Evolutionary conservation across 2,329 filamentous ascomycete species (phyloP), one percentile per base, ranked within the genome.

Genomic region (Phaeosphaeria sp.): DNA sequence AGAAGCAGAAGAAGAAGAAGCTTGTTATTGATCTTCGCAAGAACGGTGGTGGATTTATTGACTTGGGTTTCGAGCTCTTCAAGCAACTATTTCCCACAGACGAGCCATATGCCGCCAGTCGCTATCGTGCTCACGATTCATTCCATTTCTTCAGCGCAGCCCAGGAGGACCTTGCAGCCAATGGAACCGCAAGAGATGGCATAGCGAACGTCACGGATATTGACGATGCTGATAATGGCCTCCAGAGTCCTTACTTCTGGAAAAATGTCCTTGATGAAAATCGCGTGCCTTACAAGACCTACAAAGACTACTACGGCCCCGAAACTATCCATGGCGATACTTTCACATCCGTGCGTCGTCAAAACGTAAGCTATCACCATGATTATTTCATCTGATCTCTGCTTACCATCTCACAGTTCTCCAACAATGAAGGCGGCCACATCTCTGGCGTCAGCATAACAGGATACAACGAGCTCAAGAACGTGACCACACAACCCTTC

Each of bases 21-120:
- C 76, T 90, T 0, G 77, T 90, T 30, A 82, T 90, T 57, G 88
- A 90, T 62, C 66, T 90, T 6, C 81, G 83, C 8, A 79, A 76
- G 2, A 91, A 90, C 61, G 77, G 76, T 0, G 88, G 87, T 21
- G 87, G 88, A 9, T 59, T 51, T 2, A 67, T 73, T 11, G 56
- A 66, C 27, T 59, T 74, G 11, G 74, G 66, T 49, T 74, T 69
- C 55, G 74, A 78, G 45, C 44, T 69, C 0, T 87, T 87, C 65
- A 77, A 77, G 25, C 79, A 83, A 46, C 76, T 86, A 43, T 85
- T 85, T 68, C 83, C 83, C 0, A 46, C 24, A 0, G 53, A 71
- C 2, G 68, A 71, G 1, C 76, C 78, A 9, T 81, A 77, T 60
- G 78, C 73, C 44, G 79, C 76, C 13, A 75, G 69, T 6, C 79